A percentile compares a stretch with the other conserved stretches of the same genome.
Conservation (phyloP, 2,329 filamentous ascomycete genomes). For the Coniosporium tulheliwenetii region DNA sequence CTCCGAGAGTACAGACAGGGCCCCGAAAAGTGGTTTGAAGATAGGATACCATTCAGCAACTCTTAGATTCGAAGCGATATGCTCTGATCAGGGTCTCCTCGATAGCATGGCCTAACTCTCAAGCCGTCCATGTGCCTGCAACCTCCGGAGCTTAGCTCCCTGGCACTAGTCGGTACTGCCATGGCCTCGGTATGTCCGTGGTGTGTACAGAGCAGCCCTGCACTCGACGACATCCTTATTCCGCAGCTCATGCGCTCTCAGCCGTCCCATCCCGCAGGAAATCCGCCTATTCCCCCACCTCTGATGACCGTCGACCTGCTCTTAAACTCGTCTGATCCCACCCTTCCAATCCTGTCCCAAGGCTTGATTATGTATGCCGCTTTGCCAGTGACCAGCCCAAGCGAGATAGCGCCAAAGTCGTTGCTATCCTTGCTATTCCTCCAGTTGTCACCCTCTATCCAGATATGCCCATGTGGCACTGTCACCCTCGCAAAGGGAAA, state of each 20-base stretch:
- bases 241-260: too few species aligned
- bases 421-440: conserved; percentile 69
- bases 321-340: conserved; percentile 38
- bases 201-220: too few species aligned
- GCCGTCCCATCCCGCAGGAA: too few species aligned
- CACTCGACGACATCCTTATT: too few species aligned
- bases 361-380: conserved; percentile 62
- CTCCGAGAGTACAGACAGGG: too few species aligned
- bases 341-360: conserved; percentile 38
- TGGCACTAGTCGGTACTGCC: too few species aligned
- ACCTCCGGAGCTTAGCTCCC: too few species aligned
- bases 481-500: conserved; percentile 25
- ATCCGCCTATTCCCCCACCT: conserved; percentile 13
- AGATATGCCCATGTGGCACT: conserved; percentile 74
- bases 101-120: too few species aligned
- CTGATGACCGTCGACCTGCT: conserved; percentile 24
- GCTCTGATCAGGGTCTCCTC: background rate
- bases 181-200: too few species aligned
- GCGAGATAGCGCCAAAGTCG: conserved; percentile 55
- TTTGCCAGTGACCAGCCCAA: conserved; percentile 45
- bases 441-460: conserved; percentile 84
- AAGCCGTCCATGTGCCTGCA: too few species aligned
- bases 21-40: too few species aligned
- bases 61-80: conserved; percentile 1
- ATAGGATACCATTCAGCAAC: conserved; percentile 1